These are phyloP conservation scores for Wilcoxina mikolae DNA, from an alignment of 495 filamentous ascomycete species.

Conservation along the genomic window DNA sequence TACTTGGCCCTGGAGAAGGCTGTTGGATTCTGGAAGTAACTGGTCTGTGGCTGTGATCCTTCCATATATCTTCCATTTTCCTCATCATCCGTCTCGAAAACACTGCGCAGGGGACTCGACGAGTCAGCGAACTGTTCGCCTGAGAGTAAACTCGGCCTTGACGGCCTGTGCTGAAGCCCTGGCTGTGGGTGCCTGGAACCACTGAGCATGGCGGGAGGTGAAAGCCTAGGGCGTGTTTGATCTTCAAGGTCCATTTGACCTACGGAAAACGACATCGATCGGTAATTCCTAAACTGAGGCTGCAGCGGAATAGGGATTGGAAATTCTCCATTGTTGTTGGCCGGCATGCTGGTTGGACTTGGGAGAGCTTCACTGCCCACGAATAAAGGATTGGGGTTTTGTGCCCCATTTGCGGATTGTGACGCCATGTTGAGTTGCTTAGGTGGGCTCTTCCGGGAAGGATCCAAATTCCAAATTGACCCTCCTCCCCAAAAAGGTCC, in stretches of 20 bases:
- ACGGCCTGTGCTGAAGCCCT: conserved; percentile 64
- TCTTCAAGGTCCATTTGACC: conserved; percentile 72
- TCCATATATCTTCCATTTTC: conserved; percentile 48
- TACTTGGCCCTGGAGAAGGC: conserved; percentile 22
- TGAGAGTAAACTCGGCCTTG: conserved; percentile 63
- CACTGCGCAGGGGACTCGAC: conserved; percentile 26
- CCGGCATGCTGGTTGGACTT: conserved; percentile 40
- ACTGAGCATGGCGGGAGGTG: conserved; percentile 35
- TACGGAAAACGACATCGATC: conserved; percentile 93
- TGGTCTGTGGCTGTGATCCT: conserved; percentile 11
- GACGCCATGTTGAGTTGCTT: conserved; percentile 23
- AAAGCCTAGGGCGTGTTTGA: conserved; percentile 35
- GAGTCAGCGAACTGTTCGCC: conserved; percentile 26
- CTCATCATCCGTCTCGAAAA: conserved; percentile 44
- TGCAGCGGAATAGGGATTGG: conserved; percentile 84
- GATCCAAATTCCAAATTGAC: conserved; percentile 28
- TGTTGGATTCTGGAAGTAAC: conserved; percentile 18
- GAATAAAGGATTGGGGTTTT: conserved; percentile 28
- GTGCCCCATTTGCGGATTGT: conserved; percentile 24
- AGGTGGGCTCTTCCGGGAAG: conserved; percentile 28
- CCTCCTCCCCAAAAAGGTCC: conserved; percentile 24
- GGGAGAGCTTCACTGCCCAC: conserved; percentile 36
- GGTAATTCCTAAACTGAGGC: conserved; percentile 79
- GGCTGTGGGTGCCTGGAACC: conserved; percentile 45
- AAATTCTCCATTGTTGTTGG: conserved; percentile 45